phyloP scores from a whole-genome alignment of 768 basidiomycete genomes.

The Psilocybe azurescens region DNA sequence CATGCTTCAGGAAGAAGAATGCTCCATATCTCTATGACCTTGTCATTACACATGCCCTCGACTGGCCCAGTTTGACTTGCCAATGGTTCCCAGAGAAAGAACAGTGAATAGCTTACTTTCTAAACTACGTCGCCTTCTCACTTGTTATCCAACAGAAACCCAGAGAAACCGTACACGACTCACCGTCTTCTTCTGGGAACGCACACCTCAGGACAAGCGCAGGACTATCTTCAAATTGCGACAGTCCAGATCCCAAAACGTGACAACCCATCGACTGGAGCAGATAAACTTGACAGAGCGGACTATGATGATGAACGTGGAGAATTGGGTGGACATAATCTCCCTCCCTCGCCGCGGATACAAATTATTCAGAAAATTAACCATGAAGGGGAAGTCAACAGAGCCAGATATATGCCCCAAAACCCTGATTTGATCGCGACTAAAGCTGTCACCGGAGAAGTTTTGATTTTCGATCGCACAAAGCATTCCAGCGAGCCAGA shows the following conservation, averaged over 20 bases:
- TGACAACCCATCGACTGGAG: conserved; percentile 59
- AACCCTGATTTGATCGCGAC: conserved; percentile 98
- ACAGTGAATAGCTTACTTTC: conserved; percentile 50
- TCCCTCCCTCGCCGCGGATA: conserved; percentile 85
- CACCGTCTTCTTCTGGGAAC: conserved; percentile 96
- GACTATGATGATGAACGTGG: conserved; percentile 93
- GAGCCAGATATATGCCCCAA: conserved; percentile 99
- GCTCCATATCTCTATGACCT: conserved; percentile 98
- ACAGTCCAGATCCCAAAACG: conserved; percentile 92
- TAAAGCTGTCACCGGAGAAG: conserved; percentile 89
- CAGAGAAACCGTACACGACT: conserved; percentile 91
- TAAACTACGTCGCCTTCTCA: background rate
- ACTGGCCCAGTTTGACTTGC: conserved; percentile 97
- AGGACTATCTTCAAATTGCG: conserved; percentile 96
- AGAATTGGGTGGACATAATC: conserved; percentile 91
- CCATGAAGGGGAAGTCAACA: conserved; percentile 94
- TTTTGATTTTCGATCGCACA: conserved; percentile 95
- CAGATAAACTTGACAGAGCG: conserved; percentile 77
- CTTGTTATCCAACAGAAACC: conserved; percentile 56
- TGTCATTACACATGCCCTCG: conserved; percentile 95
- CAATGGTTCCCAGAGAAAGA: conserved; percentile 99
- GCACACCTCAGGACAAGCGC: conserved; percentile 93
- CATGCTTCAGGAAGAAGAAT: conserved; percentile 82
- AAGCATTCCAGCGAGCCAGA: conserved; percentile 96
- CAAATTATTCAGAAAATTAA: conserved; percentile 94